A percentile compares a stretch with the other conserved stretches of the same genome.
Evolutionary conservation across 177 flowering plant species (phyloP).

Genomic region (Vitis hybrid): DNA sequence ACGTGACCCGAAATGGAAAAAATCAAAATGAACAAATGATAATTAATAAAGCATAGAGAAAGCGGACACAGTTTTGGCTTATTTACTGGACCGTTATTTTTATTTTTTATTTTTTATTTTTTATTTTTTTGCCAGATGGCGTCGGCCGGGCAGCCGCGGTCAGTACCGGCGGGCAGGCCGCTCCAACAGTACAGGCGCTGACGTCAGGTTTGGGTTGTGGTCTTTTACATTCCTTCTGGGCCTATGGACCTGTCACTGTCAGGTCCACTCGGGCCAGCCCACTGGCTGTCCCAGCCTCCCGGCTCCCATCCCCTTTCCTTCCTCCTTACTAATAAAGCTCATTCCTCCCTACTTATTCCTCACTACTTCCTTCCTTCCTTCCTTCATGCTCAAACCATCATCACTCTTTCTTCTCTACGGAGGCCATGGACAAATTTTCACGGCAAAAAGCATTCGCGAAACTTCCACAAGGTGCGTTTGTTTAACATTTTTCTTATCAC

Average conservation of each 20-base stretch:
- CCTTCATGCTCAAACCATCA: background rate
- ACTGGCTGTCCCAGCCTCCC: slow-evolving; percentile 9
- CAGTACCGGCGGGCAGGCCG: slow-evolving; percentile 12
- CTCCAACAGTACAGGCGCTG: background rate
- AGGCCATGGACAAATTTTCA: too few relatives aligned
- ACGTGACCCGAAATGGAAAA: background rate
- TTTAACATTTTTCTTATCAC: background rate
- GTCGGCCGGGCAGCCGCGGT: slow-evolving; percentile 8
- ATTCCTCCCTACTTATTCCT: background rate
- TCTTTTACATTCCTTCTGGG: slow-evolving; percentile 29
- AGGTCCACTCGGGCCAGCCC: slow-evolving; percentile 32
- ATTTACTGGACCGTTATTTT: slow-evolving; percentile 7
- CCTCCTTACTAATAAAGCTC: background rate
- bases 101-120: background rate
- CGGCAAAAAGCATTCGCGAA: too few relatives aligned
- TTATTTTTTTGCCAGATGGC: too few relatives aligned
- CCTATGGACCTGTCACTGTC: slow-evolving; percentile 26
- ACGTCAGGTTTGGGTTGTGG: slow-evolving; percentile 3
- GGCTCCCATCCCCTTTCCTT: background rate
- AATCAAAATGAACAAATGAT: background rate
- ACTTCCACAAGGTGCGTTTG: background rate
- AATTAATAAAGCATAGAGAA: background rate
- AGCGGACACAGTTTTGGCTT: slow-evolving; percentile 6
- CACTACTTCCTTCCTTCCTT: background rate
- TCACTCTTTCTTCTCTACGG: too few relatives aligned